These are phyloP conservation scores for Metschnikowia henanensis DNA, from an alignment of 805 yeast genomes.

Conservation along the genomic window DNA sequence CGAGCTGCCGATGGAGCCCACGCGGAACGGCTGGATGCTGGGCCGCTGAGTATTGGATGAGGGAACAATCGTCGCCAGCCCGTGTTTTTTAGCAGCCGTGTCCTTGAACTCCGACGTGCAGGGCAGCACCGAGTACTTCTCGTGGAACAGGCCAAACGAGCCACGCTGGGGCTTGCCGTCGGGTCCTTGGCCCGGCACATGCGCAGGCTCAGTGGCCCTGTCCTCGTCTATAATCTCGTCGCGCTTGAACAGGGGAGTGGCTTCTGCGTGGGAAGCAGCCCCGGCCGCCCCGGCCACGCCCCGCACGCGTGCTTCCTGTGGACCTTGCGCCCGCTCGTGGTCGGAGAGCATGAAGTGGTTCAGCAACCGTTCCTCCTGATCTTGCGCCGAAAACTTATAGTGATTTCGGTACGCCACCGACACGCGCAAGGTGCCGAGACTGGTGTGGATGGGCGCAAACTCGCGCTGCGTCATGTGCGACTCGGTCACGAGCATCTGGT, in stretches of 20 bases:
- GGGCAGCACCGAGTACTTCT: constrained; percentile 18
- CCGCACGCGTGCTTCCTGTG: background rate
- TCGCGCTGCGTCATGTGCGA: constrained; percentile 61
- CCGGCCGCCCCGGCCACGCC: background rate
- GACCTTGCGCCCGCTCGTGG: constrained; percentile 11
- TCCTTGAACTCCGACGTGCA: constrained; percentile 19
- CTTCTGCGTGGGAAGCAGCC: background rate
- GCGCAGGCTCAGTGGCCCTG: background rate
- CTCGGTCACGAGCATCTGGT: constrained; percentile 32
- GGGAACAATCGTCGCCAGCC: constrained; percentile 2
- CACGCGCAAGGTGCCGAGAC: constrained; percentile 69
- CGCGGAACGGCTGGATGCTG: constrained; percentile 58
- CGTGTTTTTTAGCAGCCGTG: constrained; percentile 1
- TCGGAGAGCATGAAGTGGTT: constrained; percentile 56
- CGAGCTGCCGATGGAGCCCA: constrained; percentile 54
- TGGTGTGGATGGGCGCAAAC: constrained; percentile 71
- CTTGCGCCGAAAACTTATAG: constrained; percentile 63
- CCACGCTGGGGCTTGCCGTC: constrained; percentile 7
- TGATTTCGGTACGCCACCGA: constrained; percentile 81
- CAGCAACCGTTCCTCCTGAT: constrained; percentile 63
- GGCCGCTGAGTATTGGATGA: constrained; percentile 20
- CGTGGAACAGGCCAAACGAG: constrained; percentile 15
- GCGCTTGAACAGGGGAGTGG: too few relatives aligned
- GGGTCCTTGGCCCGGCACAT: background rate
- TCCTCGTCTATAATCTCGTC: background rate